Evolutionary conservation across 2,329 filamentous ascomycete species (phyloP), one percentile per base, ranked within the genome.

Genomic region (Ophiostoma piceae): DNA sequence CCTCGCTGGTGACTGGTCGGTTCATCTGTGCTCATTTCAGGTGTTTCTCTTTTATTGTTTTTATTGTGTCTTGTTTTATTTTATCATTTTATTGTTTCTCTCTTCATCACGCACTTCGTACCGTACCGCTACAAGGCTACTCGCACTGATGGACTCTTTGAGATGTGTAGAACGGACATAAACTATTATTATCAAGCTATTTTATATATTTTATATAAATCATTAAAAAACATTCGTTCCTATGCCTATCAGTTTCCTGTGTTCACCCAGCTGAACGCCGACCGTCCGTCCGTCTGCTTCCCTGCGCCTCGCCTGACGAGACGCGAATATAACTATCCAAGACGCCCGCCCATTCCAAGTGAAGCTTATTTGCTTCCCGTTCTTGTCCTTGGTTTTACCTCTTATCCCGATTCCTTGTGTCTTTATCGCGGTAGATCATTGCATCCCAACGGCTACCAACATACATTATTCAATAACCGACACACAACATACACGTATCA

Each of bases 41-140:
- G 22, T 65, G 35, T 65, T 26, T 65, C 60, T 64, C 60, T 64
- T 64, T 39, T 64, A 64, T 64, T 64, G 60, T 9, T 64, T 64
- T 35, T 35, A 35, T 64, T 37, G 16, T n/a, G 3, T 37, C 12
- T 64, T 7, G 12, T 60, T 60, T 65, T 65, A 22, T 6, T 39
- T 12, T 16, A 22, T 65, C n/a, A 19, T 65, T 39, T 65, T 65
- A 39, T 39, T 62, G 29, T 62, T 19, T 62, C 22, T 62, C 12
- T 35, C 29, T 29, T 26, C 54, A 19, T 16, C 35, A 35, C 35
- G 35, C 8, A 35, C 8, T 35, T 8, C 8, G 35, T 35, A 35
- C 14, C 14, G 43, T 47, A 19, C 43, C 43, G 4, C 43, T 47
- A 47, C 43, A 19, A 19, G n/a, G n/a, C 51, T 57, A 26, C n/a